These are phyloP conservation scores for Yarrowia porcina DNA, from an alignment of 805 yeast genomes.

Conservation along the genomic window DNA sequence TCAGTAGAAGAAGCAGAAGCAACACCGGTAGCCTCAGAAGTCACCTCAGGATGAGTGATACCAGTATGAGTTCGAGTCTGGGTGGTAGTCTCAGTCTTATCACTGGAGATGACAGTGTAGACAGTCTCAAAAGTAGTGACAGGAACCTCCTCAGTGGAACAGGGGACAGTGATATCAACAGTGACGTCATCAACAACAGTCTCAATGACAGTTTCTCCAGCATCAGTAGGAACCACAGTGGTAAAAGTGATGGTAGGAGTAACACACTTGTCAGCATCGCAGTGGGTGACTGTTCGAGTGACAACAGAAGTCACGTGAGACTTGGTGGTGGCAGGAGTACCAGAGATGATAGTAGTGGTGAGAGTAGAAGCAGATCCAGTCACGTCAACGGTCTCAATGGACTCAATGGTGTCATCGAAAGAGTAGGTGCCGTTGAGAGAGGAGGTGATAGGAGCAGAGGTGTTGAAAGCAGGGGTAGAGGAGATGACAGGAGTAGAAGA, in stretches of 20 bases:
- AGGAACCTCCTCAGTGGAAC: conserved; percentile 53
- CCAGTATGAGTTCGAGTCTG: not conserved
- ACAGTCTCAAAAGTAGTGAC: not conserved
- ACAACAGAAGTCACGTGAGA: conserved; percentile 78
- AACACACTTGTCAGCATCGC: conserved; percentile 70
- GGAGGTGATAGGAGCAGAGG: not conserved
- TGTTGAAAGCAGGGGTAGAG: too few relatives aligned
- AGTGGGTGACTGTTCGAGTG: conserved; percentile 67
- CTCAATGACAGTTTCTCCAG: conserved; percentile 57
- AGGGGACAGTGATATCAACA: conserved; percentile 49
- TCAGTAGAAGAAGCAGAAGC: too few relatives aligned
- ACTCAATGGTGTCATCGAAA: not conserved
- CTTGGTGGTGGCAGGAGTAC: not conserved
- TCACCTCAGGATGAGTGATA: not conserved
- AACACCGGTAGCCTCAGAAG: too few relatives aligned
- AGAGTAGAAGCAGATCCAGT: not conserved
- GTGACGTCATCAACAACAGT: conserved; percentile 58
- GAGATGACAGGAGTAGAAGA: too few relatives aligned
- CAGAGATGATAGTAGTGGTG: not conserved
- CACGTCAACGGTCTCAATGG: not conserved
- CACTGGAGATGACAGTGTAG: not conserved
- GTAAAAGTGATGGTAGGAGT: conserved; percentile 78
- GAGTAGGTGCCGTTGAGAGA: not conserved
- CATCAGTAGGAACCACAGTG: conserved; percentile 39
- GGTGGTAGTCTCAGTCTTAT: not conserved